A percentile compares a stretch with the other conserved stretches of the same genome.
These are phyloP conservation scores for Penium margaritaceum DNA, from an alignment of 139 green algal species.

Conservation along the genomic window DNA sequence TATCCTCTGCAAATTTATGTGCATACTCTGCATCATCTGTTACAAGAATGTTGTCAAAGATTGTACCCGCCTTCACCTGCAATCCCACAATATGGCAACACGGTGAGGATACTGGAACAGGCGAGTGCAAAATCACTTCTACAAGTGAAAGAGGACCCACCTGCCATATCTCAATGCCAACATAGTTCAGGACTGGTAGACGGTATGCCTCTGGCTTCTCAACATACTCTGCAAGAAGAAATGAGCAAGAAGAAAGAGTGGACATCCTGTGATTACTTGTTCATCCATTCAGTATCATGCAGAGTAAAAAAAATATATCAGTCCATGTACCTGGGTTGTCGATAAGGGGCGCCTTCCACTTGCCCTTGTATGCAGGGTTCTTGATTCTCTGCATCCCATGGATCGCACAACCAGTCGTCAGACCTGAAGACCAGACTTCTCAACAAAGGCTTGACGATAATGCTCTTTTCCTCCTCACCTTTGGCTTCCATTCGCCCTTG, in stretches of 20 bases:
- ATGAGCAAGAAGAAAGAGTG: no score
- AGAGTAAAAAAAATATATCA: no score
- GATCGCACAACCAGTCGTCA: not conserved
- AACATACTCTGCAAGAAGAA: conserved; percentile 68
- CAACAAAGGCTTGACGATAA: no score
- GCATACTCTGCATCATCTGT: conserved; percentile 65
- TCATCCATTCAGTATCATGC: no score
- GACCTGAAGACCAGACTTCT: not conserved
- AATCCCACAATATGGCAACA: not conserved
- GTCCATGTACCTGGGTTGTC: conserved; percentile 62
- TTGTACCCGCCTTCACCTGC: conserved; percentile 72
- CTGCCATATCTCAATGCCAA: conserved; percentile 80
- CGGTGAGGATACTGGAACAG: not conserved
- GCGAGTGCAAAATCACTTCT: no score
- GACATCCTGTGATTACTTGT: no score
- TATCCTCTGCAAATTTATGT: conserved; percentile 66
- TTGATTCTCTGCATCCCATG: conserved; percentile 58
- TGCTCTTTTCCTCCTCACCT: no score
- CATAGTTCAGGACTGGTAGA: conserved; percentile 63
- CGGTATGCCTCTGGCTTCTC: conserved; percentile 66
- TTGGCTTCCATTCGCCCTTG: conserved; percentile 75
- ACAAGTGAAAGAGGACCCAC: no score
- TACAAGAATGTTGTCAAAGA: conserved; percentile 89
- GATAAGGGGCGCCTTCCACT: conserved; percentile 74
- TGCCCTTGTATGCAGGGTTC: conserved; percentile 68